These are phyloP conservation scores for Microdochium trichocladiopsis DNA, from an alignment of 2,329 filamentous ascomycete species.

Conservation along the genomic window DNA sequence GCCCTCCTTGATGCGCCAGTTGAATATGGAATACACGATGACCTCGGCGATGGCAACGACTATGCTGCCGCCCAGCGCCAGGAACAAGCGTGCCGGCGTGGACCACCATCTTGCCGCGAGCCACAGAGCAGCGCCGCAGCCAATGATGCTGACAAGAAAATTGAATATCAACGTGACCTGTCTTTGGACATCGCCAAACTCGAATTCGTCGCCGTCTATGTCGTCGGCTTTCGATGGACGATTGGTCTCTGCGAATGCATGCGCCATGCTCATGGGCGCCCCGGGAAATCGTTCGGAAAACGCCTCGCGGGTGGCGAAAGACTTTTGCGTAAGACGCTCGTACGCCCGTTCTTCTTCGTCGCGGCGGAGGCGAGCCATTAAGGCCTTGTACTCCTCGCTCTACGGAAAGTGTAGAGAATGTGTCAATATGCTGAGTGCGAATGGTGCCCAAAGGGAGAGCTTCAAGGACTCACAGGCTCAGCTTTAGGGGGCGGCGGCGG, in stretches of 20 bases:
- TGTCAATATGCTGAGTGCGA: slow-evolving; percentile 4
- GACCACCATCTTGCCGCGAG: slow-evolving; percentile 72
- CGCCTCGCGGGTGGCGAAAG: slow-evolving; percentile 40
- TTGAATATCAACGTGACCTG: slow-evolving; percentile 83
- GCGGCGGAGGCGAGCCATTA: slow-evolving; percentile 79
- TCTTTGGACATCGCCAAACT: slow-evolving; percentile 68
- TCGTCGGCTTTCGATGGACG: slow-evolving; percentile 36
- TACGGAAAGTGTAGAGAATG: slow-evolving; percentile 26
- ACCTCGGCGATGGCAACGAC: slow-evolving; percentile 71
- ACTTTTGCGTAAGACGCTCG: slow-evolving; percentile 67
- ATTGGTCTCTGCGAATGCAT: slow-evolving; percentile 49
- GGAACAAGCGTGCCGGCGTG: slow-evolving; percentile 59
- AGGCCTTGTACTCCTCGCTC: slow-evolving; percentile 74
- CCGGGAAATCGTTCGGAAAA: slow-evolving; percentile 53
- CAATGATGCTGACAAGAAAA: slow-evolving; percentile 78
- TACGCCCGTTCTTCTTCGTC: slow-evolving; percentile 80
- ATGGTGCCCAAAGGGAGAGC: neutral
- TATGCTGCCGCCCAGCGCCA: slow-evolving; percentile 64
- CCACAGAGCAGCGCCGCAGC: slow-evolving; percentile 72
- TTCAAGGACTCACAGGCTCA: slow-evolving; percentile 53
- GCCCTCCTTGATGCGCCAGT: slow-evolving; percentile 63
- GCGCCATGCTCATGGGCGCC: slow-evolving; percentile 35
- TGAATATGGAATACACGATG: slow-evolving; percentile 68
- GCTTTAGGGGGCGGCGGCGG: slow-evolving; percentile 76
- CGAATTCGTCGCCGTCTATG: slow-evolving; percentile 54